Conservation (phyloP, 2,329 filamentous ascomycete genomes). For the Boeremia lycopersici region DNA sequence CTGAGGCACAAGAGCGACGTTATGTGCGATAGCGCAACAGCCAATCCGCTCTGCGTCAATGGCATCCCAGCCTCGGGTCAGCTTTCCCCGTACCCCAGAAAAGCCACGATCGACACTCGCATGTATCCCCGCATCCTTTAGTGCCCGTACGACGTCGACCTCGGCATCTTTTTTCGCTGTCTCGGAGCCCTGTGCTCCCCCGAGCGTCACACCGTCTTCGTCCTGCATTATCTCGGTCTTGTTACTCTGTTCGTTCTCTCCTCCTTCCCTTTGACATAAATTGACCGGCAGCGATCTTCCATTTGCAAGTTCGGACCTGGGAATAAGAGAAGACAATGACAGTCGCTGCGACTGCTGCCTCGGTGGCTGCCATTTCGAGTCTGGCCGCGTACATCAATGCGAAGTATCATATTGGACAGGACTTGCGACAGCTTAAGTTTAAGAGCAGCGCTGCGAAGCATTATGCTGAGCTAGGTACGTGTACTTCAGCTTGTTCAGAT, state of each 20-base stretch:
- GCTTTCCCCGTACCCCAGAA: slow-evolving; percentile 7
- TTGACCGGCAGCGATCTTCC: background rate
- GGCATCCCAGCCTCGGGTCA: slow-evolving; percentile 8
- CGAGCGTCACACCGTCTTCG: background rate
- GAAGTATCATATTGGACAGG: slow-evolving; percentile 69
- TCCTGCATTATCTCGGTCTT: background rate
- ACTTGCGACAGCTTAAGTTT: slow-evolving; percentile 56
- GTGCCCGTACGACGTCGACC: slow-evolving; percentile 22
- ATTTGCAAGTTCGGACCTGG: background rate
- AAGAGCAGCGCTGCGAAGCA: slow-evolving; percentile 47
- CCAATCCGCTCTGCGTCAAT: background rate
- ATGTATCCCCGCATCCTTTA: slow-evolving; percentile 22
- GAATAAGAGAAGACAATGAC: slow-evolving; percentile 19
- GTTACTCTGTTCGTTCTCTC: background rate
- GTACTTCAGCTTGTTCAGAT: background rate
- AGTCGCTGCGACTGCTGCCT: slow-evolving; percentile 31
- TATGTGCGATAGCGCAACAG: too few species aligned
- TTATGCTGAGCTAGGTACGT: slow-evolving; percentile 38
- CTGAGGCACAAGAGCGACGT: background rate
- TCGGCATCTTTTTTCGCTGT: slow-evolving; percentile 25
- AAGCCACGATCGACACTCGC: slow-evolving; percentile 8
- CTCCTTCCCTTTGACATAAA: background rate
- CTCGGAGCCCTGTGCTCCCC: background rate
- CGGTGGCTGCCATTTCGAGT: slow-evolving; percentile 41
- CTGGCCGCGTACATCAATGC: slow-evolving; percentile 68